Evolutionary conservation across 2,329 filamentous ascomycete genomes (phyloP).

Genomic region (Colletotrichum spaethianum): DNA sequence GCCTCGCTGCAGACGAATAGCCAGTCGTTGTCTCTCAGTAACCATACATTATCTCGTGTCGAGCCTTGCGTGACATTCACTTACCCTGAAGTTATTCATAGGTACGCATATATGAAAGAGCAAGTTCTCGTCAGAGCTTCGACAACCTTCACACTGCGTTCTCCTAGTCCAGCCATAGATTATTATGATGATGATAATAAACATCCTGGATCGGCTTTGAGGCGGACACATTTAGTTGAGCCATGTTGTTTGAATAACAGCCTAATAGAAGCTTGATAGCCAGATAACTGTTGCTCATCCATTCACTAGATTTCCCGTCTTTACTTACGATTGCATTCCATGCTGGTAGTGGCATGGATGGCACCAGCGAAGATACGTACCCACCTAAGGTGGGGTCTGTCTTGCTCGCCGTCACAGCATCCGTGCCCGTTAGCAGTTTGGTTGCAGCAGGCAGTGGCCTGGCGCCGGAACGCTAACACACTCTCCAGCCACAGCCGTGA

Average conservation of each 20-base stretch:
- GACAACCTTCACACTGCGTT: background rate
- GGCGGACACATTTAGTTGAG: background rate
- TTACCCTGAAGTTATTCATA: background rate
- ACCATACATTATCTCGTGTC: background rate
- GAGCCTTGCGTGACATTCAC: background rate
- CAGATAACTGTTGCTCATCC: background rate
- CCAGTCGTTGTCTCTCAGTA: background rate
- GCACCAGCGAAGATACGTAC: background rate
- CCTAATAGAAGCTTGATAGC: background rate
- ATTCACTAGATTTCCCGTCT: background rate
- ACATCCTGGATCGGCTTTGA: background rate
- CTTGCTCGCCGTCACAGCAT: background rate
- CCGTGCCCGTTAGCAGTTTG: constrained; percentile 8
- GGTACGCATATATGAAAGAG: background rate
- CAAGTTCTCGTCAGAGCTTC: background rate
- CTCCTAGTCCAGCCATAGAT: background rate
- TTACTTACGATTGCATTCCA: background rate
- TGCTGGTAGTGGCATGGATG: background rate
- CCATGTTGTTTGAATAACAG: background rate
- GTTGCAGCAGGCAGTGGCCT: constrained; percentile 24
- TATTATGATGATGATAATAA: background rate
- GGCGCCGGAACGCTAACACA: constrained; percentile 29
- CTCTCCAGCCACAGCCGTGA: constrained; percentile 13
- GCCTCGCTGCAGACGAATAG: background rate
- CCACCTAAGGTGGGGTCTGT: background rate